Evolutionary conservation across 1,139 yeast genomes (phyloP), one percentile per base, ranked within the genome.

Genomic region (Pichia sp.): DNA sequence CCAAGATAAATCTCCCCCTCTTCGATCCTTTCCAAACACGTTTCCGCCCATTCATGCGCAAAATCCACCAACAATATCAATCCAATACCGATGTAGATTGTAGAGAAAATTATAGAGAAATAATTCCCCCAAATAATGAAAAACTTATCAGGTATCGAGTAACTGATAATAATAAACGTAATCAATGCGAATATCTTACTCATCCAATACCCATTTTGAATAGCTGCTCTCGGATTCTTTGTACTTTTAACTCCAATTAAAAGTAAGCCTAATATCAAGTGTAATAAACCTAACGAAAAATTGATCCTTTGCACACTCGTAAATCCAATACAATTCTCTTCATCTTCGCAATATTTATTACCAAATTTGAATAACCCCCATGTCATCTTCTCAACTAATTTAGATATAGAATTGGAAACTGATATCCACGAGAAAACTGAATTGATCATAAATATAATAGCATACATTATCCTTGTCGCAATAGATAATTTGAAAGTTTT

Each of bases 21-120:
- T 60, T 91, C 97, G 37, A 91, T 86, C 55, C 86, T 85, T 51
- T 83, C 91, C 42, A 91, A 72, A 59, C 98, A 93, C 10, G 84
- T 85, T 56, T 93, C 99, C 0, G 98, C 97, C 96, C 97, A 93
- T 46, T 93, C 93, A 62, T 93, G 98, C 11, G 98, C 97, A 69
- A 88, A 91, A 62, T 93, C 98, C 24, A 93, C 97, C 41, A 93
- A 66, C 39, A 93, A 69, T 10, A 93, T 84, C 44, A 93, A 70
- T 0, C 98, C 98, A 48, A 91, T 86, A 8, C 93, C 80, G 30
- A 91, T 72, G 62, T 93, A 93, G 4, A 88, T 61, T 4, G 93
- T 82, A 33, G 96, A 85, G 54, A 88, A 81, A 5, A 86, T 64
- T 34, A 88, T 83, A 12, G 97, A 89, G 39, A 91, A 69, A 65